These are phyloP conservation scores for Candida glaebosa DNA, from an alignment of 805 yeast species.

Conservation along the genomic window DNA sequence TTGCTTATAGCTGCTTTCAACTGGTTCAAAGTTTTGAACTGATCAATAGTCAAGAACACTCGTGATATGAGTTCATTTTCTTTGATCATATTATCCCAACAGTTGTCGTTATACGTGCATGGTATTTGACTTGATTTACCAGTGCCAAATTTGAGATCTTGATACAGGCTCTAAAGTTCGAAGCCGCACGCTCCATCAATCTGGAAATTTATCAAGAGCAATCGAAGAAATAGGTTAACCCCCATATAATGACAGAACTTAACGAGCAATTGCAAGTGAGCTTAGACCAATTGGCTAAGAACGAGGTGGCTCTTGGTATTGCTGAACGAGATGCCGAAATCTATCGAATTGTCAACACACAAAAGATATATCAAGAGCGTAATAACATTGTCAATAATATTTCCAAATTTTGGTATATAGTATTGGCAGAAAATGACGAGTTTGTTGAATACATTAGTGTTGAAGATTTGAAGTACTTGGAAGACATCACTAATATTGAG, in stretches of 20 bases:
- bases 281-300: slow-evolving; percentile 47
- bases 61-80: slow-evolving; percentile 36
- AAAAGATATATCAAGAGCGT: slow-evolving; percentile 57
- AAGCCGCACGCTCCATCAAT: not conserved
- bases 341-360: slow-evolving; percentile 49
- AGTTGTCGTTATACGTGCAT: not conserved
- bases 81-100: slow-evolving; percentile 15
- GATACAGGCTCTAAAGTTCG: not conserved
- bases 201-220: no score
- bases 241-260: slow-evolving; percentile 1
- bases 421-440: slow-evolving; percentile 77
- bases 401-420: slow-evolving; percentile 86
- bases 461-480: slow-evolving; percentile 75
- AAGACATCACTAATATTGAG: slow-evolving; percentile 58
- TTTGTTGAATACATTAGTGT: slow-evolving; percentile 75
- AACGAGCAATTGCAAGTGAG: slow-evolving; percentile 13
- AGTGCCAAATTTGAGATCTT: no score
- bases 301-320: slow-evolving; percentile 55
- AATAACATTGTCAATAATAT: slow-evolving; percentile 49
- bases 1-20: slow-evolving; percentile 26
- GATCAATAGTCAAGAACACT: slow-evolving; percentile 33
- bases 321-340: slow-evolving; percentile 62
- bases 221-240: no score
- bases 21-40: slow-evolving; percentile 23
- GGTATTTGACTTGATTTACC: not conserved